Percentiles rank a stretch among this genome's conserved stretches.
These are phyloP conservation scores for Cladophialophora chaetospira DNA, from an alignment of 2,329 filamentous ascomycete species.

Conservation along the genomic window DNA sequence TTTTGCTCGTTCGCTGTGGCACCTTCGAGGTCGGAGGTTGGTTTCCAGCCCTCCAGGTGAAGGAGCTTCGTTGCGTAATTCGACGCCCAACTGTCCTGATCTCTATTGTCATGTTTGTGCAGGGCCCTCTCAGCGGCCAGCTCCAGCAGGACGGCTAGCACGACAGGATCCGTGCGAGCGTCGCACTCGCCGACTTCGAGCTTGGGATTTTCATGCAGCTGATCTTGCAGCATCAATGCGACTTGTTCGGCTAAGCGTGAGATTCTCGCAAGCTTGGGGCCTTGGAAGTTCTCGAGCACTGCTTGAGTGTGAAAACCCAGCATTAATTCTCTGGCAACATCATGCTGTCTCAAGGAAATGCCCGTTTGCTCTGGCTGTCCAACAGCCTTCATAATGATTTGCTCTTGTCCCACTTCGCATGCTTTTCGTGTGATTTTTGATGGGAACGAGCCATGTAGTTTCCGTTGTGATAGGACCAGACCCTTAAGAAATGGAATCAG, in stretches of 20 bases:
- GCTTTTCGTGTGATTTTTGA: slow-evolving; percentile 44
- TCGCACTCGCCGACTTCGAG: slow-evolving; percentile 33
- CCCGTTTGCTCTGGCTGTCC: slow-evolving; percentile 41
- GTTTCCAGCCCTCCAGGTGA: slow-evolving; percentile 30
- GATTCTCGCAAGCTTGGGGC: slow-evolving; percentile 36
- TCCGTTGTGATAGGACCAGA: slow-evolving; percentile 37
- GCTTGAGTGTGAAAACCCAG: slow-evolving; percentile 43
- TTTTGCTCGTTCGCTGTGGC: slow-evolving; percentile 2
- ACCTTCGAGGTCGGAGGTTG: background rate
- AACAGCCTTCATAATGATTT: slow-evolving; percentile 41
- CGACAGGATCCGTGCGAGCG: slow-evolving; percentile 43
- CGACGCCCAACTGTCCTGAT: slow-evolving; percentile 44
- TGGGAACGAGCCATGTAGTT: slow-evolving; percentile 34
- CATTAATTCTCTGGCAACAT: slow-evolving; percentile 40
- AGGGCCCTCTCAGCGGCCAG: slow-evolving; percentile 48
- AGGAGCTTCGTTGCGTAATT: slow-evolving; percentile 44
- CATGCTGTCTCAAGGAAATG: slow-evolving; percentile 37
- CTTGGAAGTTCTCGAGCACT: slow-evolving; percentile 39
- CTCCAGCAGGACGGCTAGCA: slow-evolving; percentile 48
- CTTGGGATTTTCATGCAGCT: slow-evolving; percentile 35
- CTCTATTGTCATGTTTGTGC: slow-evolving; percentile 41
- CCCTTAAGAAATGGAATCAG: slow-evolving; percentile 45
- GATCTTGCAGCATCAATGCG: slow-evolving; percentile 40
- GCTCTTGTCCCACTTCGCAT: slow-evolving; percentile 40
- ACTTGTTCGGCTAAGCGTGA: slow-evolving; percentile 40